A percentile compares a stretch with the other conserved stretches of the same genome.
These are phyloP conservation scores for Exidia glandulosa DNA, from an alignment of 768 basidiomycete species.

Conservation along the genomic window DNA sequence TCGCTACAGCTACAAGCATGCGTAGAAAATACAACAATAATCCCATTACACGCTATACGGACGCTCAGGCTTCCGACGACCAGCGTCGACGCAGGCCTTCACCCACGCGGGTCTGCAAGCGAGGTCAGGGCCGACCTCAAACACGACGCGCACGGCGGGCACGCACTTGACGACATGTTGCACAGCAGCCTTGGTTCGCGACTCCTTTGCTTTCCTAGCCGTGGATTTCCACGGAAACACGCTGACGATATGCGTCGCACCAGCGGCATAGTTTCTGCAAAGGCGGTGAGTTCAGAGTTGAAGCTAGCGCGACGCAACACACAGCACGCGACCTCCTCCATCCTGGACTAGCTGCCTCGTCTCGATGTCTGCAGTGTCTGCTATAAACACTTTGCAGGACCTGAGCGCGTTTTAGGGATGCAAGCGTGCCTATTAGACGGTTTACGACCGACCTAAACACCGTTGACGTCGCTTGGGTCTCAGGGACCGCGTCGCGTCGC, in stretches of 20 bases:
- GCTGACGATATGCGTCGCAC: conserved; percentile 70
- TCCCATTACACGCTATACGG: conserved; percentile 30
- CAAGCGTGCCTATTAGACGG: neutral
- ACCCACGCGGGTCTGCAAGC: conserved; percentile 51
- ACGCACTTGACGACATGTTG: conserved; percentile 48
- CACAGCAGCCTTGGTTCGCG: conserved; percentile 39
- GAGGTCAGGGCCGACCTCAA: neutral
- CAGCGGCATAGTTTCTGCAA: conserved; percentile 40
- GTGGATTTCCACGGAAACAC: conserved; percentile 37
- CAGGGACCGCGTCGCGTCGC: neutral
- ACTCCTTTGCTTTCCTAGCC: conserved; percentile 54
- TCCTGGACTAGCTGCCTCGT: conserved; percentile 57
- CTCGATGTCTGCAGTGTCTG: conserved; percentile 66
- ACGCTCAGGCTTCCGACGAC: conserved; percentile 50
- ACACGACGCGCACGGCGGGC: too few species aligned
- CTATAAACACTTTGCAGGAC: conserved; percentile 62
- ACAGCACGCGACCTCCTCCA: conserved; percentile 61
- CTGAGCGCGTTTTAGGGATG: neutral
- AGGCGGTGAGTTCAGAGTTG: neutral
- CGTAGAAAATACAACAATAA: neutral
- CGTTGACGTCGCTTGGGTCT: neutral
- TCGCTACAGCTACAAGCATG: neutral
- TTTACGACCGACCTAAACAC: neutral
- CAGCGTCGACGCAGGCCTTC: conserved; percentile 49
- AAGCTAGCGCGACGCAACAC: conserved; percentile 4